phyloP scores from a whole-genome alignment of 2,329 filamentous ascomycete genomes.

The Aureobasidium leucospermi region DNA sequence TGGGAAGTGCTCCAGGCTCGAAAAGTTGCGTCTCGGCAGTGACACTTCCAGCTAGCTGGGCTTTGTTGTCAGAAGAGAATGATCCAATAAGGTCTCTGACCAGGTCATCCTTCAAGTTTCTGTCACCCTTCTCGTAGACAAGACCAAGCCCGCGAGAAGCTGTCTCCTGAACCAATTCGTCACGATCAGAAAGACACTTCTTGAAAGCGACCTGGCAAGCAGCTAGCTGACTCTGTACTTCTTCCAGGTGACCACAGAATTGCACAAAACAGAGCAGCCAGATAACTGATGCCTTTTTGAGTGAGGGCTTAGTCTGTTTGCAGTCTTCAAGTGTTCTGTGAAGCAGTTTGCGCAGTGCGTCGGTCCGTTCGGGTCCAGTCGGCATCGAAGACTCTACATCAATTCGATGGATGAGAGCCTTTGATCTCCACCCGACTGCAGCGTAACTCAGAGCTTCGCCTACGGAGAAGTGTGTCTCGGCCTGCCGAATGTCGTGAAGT shows the following conservation, averaged over 20 bases:
- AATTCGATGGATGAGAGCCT: constrained; percentile 64
- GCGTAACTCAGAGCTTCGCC: constrained; percentile 80
- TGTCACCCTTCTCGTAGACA: constrained; percentile 88
- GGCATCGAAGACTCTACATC: constrained; percentile 59
- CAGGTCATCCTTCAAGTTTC: constrained; percentile 69
- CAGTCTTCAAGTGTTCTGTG: constrained; percentile 71
- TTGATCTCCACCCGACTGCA: constrained; percentile 74
- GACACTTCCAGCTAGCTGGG: constrained; percentile 67
- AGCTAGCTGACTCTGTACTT: constrained; percentile 66
- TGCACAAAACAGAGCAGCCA: constrained; percentile 91
- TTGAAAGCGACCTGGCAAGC: constrained; percentile 84
- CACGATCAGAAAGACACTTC: constrained; percentile 74
- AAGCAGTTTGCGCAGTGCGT: constrained; percentile 49
- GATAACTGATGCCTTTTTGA: constrained; percentile 87
- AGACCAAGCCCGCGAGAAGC: constrained; percentile 85
- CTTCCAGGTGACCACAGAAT: constrained; percentile 71
- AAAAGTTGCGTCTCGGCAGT: constrained; percentile 89
- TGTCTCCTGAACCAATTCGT: constrained; percentile 93
- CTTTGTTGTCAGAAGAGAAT: constrained; percentile 67
- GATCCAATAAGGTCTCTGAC: constrained; percentile 82
- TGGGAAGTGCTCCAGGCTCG: constrained; percentile 81
- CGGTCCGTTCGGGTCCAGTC: constrained; percentile 30
- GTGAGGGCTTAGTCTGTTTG: constrained; percentile 75
- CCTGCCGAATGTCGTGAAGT: constrained; percentile 75
- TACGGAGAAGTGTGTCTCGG: constrained; percentile 83